A percentile compares a stretch with the other conserved stretches of the same genome.
Evolutionary conservation across 2,329 filamentous ascomycete species (phyloP).

Genomic region (Berkeleyomyces basicola): DNA sequence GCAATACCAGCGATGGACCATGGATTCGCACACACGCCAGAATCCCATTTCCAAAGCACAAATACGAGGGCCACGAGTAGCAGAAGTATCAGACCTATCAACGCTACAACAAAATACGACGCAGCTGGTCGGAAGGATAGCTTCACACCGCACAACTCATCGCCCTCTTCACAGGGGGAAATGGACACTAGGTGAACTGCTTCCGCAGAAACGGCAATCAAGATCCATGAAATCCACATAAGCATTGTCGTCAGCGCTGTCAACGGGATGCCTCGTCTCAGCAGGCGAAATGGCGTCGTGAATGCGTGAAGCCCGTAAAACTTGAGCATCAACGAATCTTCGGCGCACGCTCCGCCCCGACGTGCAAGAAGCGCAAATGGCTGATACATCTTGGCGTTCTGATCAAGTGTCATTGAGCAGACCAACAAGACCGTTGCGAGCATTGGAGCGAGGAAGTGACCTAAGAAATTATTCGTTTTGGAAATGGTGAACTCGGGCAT

Average conservation of each 20-base stretch:
- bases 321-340: slow-evolving; percentile 4
- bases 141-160: background rate
- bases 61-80: slow-evolving; percentile 5
- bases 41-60: slow-evolving; percentile 8
- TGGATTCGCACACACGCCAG: slow-evolving; percentile 9
- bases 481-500: slow-evolving; percentile 2
- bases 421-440: slow-evolving; percentile 3
- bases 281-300: slow-evolving; percentile 2
- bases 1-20: slow-evolving; percentile 11
- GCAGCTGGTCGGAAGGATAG: slow-evolving; percentile 4
- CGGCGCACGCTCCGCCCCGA: background rate
- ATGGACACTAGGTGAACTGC: slow-evolving; percentile 4
- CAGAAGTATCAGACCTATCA: slow-evolving; percentile 2
- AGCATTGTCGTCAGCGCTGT: slow-evolving; percentile 2
- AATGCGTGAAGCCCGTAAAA: slow-evolving; percentile 5
- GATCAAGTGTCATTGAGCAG: slow-evolving; percentile 4
- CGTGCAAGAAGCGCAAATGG: slow-evolving; percentile 4
- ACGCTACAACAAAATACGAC: background rate
- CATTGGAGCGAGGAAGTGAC: slow-evolving; percentile 6
- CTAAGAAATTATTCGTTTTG: slow-evolving; percentile 5
- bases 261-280: slow-evolving; percentile 1
- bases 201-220: slow-evolving; percentile 6
- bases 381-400: slow-evolving; percentile 11
- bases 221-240: slow-evolving; percentile 2
- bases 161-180: background rate